Conservation (phyloP, 1,284 basidiomycete genomes). For the Caloboletus firmus region DNA sequence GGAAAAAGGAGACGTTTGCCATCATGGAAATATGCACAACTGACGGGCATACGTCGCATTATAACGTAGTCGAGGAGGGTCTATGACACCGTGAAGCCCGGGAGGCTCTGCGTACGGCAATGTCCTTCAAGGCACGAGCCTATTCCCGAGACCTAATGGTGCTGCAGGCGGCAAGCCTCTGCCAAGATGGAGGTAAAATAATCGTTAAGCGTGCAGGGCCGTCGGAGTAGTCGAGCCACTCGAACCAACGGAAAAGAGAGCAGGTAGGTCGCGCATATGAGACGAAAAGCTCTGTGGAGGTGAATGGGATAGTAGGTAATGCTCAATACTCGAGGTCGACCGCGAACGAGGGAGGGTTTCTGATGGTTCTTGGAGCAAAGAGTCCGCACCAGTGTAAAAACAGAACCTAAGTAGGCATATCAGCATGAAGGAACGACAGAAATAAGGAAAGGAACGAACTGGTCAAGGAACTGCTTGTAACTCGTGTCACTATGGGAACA, state of each 20-base stretch:
- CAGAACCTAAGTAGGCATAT: constrained; percentile 54
- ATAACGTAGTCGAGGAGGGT: not conserved
- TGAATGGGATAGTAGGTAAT: constrained; percentile 39
- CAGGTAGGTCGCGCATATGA: constrained; percentile 7
- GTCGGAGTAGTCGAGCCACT: not conserved
- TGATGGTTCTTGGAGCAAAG: constrained; percentile 32
- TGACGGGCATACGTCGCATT: not conserved
- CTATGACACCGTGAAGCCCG: not conserved
- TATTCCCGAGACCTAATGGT: not conserved
- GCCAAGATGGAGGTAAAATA: not conserved
- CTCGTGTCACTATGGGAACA: constrained; percentile 35
- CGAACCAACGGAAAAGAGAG: constrained; percentile 9
- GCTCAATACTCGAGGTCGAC: constrained; percentile 57
- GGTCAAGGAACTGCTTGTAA: constrained; percentile 63
- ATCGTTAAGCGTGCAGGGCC: constrained; percentile 4
- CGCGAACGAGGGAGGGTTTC: constrained; percentile 49
- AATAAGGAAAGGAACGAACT: constrained; percentile 43
- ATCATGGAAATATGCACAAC: constrained; percentile 1
- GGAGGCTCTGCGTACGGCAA: not conserved
- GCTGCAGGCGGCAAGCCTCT: not conserved
- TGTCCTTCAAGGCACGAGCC: not conserved
- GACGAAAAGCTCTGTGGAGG: constrained; percentile 21
- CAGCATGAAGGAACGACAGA: not conserved
- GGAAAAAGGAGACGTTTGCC: not conserved
- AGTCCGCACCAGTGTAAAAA: constrained; percentile 65